phyloP scores from a whole-genome alignment of 345 rosid genomes.

The Cardamine chenopodiifolia region DNA sequence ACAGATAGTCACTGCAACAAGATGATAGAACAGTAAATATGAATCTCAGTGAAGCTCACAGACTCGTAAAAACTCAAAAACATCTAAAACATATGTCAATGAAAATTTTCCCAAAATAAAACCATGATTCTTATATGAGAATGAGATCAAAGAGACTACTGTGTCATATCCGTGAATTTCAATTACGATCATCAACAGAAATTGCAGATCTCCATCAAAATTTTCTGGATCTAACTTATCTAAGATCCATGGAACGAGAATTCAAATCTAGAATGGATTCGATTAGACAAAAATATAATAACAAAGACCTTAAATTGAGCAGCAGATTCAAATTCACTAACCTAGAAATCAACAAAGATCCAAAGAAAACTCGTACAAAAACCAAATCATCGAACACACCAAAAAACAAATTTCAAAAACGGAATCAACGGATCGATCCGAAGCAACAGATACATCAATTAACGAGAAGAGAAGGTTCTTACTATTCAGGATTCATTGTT shows the following conservation, averaged over 20 bases:
- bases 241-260: slow-evolving; percentile 1
- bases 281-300: background rate
- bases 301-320: background rate
- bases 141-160: background rate
- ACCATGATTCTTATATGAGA: background rate
- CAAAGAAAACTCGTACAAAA: slow-evolving; percentile 7
- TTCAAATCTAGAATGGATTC: slow-evolving; percentile 26
- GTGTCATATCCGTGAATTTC: background rate
- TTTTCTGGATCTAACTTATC: slow-evolving; percentile 25
- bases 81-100: background rate
- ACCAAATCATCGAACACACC: background rate
- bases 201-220: slow-evolving; percentile 21
- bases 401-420: background rate
- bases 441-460: background rate
- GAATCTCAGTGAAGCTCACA: background rate
- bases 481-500: slow-evolving; percentile 48
- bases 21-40: background rate
- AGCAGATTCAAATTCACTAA: background rate
- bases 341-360: slow-evolving; percentile 7
- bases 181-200: background rate
- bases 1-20: slow-evolving; percentile 46
- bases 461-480: slow-evolving; percentile 29
- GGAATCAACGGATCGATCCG: slow-evolving; percentile 11
- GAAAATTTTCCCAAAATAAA: background rate
- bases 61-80: background rate